Evolutionary conservation across 352 stramenopile genomes (phyloP).

Genomic region (Phytophthora litchii): DNA sequence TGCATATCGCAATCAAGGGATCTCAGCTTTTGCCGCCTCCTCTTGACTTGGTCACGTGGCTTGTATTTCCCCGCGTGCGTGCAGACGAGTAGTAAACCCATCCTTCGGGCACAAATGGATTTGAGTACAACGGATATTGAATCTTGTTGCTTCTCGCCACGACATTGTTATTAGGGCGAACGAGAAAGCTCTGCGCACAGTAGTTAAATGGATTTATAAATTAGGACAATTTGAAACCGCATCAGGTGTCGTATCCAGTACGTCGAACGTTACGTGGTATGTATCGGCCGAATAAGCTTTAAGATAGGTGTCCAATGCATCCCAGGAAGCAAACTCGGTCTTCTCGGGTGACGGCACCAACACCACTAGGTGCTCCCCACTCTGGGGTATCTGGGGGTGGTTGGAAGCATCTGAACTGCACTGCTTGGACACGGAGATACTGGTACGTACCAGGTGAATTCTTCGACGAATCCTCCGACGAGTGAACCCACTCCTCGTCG

Average conservation of each 20-base stretch:
- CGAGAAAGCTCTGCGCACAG: neutral
- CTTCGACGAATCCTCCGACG: neutral
- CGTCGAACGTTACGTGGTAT: neutral
- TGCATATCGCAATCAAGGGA: too few relatives aligned
- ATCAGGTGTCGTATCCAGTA: slow-evolving; percentile 1
- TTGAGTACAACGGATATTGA: too few relatives aligned
- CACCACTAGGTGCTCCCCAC: neutral
- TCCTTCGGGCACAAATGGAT: too few relatives aligned
- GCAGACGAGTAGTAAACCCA: too few relatives aligned
- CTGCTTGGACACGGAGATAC: neutral
- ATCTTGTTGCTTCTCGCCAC: neutral
- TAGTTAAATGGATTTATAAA: neutral
- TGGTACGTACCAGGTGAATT: too few relatives aligned
- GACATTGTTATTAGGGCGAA: neutral
- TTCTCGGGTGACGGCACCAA: neutral
- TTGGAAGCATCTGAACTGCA: neutral
- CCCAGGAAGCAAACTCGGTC: neutral
- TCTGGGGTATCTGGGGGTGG: neutral
- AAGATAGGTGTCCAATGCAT: neutral
- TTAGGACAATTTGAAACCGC: slow-evolving; percentile 2
- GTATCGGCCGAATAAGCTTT: neutral
- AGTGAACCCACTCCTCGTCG: slow-evolving; percentile 1
- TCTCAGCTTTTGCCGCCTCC: too few relatives aligned
- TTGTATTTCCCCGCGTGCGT: too few relatives aligned
- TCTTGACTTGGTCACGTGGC: too few relatives aligned